A percentile compares a stretch with the other conserved stretches of the same genome.
Conservation (phyloP, 2,329 filamentous ascomycete species). For the Orbilia oligospora region DNA sequence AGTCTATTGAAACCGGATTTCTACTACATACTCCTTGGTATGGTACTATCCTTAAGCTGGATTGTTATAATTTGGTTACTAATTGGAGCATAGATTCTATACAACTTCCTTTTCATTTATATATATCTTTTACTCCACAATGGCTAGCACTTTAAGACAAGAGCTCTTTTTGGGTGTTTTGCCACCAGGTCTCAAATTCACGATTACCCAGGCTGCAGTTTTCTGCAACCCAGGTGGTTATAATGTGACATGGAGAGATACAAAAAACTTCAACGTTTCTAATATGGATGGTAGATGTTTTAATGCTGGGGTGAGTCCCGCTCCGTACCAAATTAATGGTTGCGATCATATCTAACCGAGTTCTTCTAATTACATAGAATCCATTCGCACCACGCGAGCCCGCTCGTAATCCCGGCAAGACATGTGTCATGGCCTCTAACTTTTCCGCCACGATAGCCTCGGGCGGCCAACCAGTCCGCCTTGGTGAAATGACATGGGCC, state of each 20-base stretch:
- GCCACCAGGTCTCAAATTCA: slow-evolving; percentile 20
- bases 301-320: background rate
- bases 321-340: background rate
- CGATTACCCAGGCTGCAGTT: slow-evolving; percentile 7
- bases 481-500: slow-evolving; percentile 11
- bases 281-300: slow-evolving; percentile 26
- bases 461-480: slow-evolving; percentile 3
- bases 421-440: background rate
- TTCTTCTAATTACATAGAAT: background rate
- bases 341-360: background rate
- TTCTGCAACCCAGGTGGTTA: slow-evolving; percentile 13
- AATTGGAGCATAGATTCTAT: too few species aligned
- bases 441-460: background rate
- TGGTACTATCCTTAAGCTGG: too few species aligned
- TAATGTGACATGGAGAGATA: slow-evolving; percentile 13
- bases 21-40: too few species aligned
- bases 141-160: slow-evolving; percentile 18
- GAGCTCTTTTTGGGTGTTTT: slow-evolving; percentile 16
- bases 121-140: background rate
- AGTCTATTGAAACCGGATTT: too few species aligned
- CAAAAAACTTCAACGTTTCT: slow-evolving; percentile 1
- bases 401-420: slow-evolving; percentile 3
- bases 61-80: too few species aligned
- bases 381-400: background rate
- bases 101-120: background rate